phyloP scores from a whole-genome alignment of 768 basidiomycete genomes.

The Russula foetens region DNA sequence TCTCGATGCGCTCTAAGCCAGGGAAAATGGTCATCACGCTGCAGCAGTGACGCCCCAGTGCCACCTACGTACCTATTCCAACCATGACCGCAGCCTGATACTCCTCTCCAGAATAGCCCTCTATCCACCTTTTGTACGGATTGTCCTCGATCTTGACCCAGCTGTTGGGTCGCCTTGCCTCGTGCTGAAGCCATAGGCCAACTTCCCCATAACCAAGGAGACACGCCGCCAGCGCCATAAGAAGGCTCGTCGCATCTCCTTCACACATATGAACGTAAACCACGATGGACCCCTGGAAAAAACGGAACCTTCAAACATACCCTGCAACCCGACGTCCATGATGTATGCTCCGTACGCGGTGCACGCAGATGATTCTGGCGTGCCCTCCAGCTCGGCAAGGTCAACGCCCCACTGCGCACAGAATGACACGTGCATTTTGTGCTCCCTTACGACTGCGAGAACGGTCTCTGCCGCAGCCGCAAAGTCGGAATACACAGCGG shows the following conservation, averaged over 20 bases:
- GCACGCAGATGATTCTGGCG: constrained; percentile 61
- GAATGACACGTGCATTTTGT: constrained; percentile 59
- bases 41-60: no score
- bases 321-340: constrained; percentile 67
- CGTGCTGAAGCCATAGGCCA: constrained; percentile 70
- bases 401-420: constrained; percentile 66
- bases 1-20: constrained; percentile 66
- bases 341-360: constrained; percentile 86
- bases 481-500: constrained; percentile 54
- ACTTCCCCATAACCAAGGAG: constrained; percentile 90
- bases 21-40: not conserved
- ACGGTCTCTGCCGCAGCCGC: constrained; percentile 55
- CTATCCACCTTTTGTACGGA: constrained; percentile 67
- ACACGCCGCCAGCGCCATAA: constrained; percentile 82
- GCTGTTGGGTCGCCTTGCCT: constrained; percentile 36
- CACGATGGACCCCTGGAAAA: not conserved
- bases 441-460: constrained; percentile 57
- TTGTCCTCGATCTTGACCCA: constrained; percentile 62
- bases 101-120: constrained; percentile 65
- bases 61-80: constrained; percentile 54
- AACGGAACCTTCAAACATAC: constrained; percentile 26
- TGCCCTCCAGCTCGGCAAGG: constrained; percentile 47
- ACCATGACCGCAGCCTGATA: constrained; percentile 66
- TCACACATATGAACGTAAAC: not conserved
- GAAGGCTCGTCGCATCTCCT: constrained; percentile 51